Base-by-base conservation (phyloP, 163 green algal genomes). In the Smithsoniella earleae region DNA sequence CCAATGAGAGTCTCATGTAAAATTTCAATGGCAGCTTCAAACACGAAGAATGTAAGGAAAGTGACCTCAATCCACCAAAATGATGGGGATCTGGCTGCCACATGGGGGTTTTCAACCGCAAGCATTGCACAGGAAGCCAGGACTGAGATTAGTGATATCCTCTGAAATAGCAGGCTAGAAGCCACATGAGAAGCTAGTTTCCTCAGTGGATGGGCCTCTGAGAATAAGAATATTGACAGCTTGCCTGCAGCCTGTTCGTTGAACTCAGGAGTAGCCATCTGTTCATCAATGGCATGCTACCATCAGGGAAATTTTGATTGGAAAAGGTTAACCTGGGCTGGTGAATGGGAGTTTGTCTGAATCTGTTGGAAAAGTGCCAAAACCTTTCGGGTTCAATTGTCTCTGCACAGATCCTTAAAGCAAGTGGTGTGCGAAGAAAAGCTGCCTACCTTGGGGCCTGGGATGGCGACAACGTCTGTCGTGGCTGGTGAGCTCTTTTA, bases 31-130 rank as follows among this genome's bases (percentile, higher is more conserved):
- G 25, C 1, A 1, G 58, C 58, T 34, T 69, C 58, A 13, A 69
- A 33, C 20, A 43, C 43, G 58, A 69, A 69, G 58, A 43, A 69
- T 5, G 20, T 34, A 30, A 69, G 20, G 27, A 33, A 43, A 30
- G 43, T n/a, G 30, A 69, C 18, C 58, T 69, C 58, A 16, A 69
- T 33, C 58, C n/a, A 69, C n/a, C 10, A 18, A 69, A 69, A 69
- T 31, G 43, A 4, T 16, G 25, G 58, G 16, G 8, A 5, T 38
- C 58, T 30, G 16, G 31, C 16, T 38, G 10, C 3, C 5, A 33
- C 20, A 33, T 69, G 58, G 20, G 58, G 58, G 25, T 34, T 34
- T 31, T 69, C 58, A 30, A 69, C 58, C 22, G 58, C 58, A 30
- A 69, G 58, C 25, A 69, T n/a, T 16, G 43, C 58, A 43, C 58